Percentiles rank a stretch among this genome's conserved stretches.
These are phyloP conservation scores for Cordyceps fumosorosea DNA, from an alignment of 2,329 filamentous ascomycete species.

Conservation along the genomic window DNA sequence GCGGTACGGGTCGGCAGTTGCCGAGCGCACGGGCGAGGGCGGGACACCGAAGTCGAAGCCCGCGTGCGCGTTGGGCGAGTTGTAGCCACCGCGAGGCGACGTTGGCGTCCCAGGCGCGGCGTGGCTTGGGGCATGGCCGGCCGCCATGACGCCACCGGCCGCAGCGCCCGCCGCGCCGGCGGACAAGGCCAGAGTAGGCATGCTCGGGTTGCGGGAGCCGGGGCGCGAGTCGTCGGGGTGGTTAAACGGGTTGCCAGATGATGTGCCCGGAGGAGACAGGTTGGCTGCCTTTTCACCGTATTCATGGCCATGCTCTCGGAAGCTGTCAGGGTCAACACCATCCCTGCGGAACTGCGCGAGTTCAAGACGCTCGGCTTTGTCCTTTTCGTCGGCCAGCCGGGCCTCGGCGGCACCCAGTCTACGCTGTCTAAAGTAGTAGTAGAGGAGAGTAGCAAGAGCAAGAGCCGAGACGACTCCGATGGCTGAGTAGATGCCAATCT, in stretches of 20 bases:
- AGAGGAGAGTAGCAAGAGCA: constrained; percentile 35
- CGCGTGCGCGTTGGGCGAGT: neutral
- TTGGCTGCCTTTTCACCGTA: constrained; percentile 11
- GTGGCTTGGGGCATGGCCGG: constrained; percentile 3
- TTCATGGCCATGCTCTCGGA: constrained; percentile 25
- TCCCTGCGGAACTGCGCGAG: constrained; percentile 42
- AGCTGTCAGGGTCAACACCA: constrained; percentile 43
- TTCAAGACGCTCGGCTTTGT: constrained; percentile 43
- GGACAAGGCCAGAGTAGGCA: neutral
- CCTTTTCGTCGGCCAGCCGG: constrained; percentile 35
- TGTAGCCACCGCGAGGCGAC: neutral
- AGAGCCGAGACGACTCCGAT: constrained; percentile 38
- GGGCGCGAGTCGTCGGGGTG: constrained; percentile 10
- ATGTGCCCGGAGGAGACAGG: constrained; percentile 1
- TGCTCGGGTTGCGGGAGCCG: constrained; percentile 2
- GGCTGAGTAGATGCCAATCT: constrained; percentile 46
- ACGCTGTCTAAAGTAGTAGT: constrained; percentile 52
- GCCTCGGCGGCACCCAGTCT: constrained; percentile 46
- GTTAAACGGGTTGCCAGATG: constrained; percentile 6
- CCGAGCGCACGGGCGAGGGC: constrained; percentile 3
- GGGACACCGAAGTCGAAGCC: constrained; percentile 13
- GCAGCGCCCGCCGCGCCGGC: constrained; percentile 3
- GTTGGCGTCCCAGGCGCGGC: constrained; percentile 1
- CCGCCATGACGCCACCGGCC: constrained; percentile 1
- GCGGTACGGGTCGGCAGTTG: constrained; percentile 12